Evolutionary conservation across 176 grass and related monocot genomes (phyloP), one percentile per base, ranked within the genome.

Genomic region (Musa troglodytarum): DNA sequence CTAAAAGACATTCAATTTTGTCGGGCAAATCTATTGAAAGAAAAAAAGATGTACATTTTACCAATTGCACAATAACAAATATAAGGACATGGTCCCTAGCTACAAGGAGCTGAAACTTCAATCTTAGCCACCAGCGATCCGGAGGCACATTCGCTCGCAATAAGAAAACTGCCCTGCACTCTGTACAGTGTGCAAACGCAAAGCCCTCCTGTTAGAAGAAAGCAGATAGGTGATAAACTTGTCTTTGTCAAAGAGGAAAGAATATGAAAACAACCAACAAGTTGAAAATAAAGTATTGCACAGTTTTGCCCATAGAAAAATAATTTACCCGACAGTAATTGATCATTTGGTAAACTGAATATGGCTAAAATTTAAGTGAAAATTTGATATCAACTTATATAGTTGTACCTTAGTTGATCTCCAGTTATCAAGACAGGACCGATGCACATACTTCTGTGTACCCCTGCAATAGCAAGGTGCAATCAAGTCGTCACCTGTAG

Each of bases 161-260:
- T 58, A 91, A 61, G 75, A 98, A 98, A 57, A 87, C 82, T 73
- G 94, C 88, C 81, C 86, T 89, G 82, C 94, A 98, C 65, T 98
- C 90, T 4, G 94, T 98, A 73, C 94, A 98, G 77, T 98, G 90
- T 87, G 94, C 87, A 91, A 98, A 98, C 65, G 94, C 94, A 98
- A 91, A 98, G 77, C 94, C 94, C 93, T 98, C 94, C 94, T 98
- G 88, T 76, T 64, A 80, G 74, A 83, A 70, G 10, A 82, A 66
- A 80, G 1, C 57, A 43, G 34, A 43, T 43, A 43, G 4, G 34
- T 43, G 34, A 43, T 43, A 43, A 43, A 43, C 34, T 43, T 43
- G 34, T 4, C 34, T 43, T 43, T 43, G 34, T 43, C 34, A 23
- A 25, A 69, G 28, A 49, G 43, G 19, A 17, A 69, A 19, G 16